Evolutionary conservation across 176 grass and related monocot genomes (phyloP), one percentile per base, ranked within the genome.

Genomic region (Oryza glumipatula): DNA sequence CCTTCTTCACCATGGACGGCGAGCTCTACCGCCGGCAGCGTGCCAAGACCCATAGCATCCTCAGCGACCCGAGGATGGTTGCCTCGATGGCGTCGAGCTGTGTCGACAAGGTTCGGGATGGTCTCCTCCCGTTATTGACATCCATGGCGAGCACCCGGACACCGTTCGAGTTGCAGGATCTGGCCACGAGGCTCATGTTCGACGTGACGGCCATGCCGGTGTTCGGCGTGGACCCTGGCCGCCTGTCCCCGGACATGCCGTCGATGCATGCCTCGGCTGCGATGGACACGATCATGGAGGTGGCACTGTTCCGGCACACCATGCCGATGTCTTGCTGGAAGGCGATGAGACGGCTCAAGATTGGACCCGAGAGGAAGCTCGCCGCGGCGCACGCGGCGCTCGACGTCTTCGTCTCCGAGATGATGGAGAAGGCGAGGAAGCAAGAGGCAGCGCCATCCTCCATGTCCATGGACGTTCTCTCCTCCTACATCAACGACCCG

Each of bases 181-280:
- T 88, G 35, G 71, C 83, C 43, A 15, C 83, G 5, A 44, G 86
- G 74, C 19, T 88, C 6, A 70, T 81, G 45, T 79, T 88, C 19
- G 86, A 88, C 46, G 24, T 56, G 12, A 88, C 80, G 4, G 38
- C 10, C 28, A 52, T 65, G 46, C 5, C 65, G 35, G 80, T 88
- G 8, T 88, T 88, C 35, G 86, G 86, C 45, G 49, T 88, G 16
- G 86, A 88, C n/a, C 80, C 74, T 0, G 67, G 65, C 21, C 63
- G 72, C 58, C 73, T 88, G 58, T 70, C 80, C 1, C 12, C 51
- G 12, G 81, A 65, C 17, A 73, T 84, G 23, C 86, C 81, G 8
- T 70, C 80, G 9, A n/a, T 65, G 21, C 80, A 71, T 1, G 81
- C 78, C 21, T 70, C 86, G 36, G 7, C 32, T 10, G 84, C 76